Percentiles rank a stretch among this genome's conserved stretches.
Evolutionary conservation across 1,284 basidiomycete species (phyloP).

Genomic region (Ceratobasidium sp.): DNA sequence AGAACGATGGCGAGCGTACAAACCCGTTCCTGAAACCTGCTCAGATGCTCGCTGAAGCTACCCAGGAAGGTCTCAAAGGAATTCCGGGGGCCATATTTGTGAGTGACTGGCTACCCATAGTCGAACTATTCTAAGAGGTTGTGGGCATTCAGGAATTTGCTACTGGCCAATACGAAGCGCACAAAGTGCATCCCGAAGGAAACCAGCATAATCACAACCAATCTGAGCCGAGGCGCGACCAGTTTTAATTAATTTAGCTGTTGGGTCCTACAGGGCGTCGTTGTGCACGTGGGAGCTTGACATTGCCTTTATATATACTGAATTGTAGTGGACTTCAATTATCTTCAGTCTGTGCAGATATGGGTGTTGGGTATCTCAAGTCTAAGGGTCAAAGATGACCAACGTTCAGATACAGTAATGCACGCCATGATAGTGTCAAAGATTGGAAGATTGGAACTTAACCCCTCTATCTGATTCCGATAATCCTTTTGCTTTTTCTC

Average conservation of each 20-base stretch:
- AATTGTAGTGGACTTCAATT: neutral
- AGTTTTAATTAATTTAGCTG: no score
- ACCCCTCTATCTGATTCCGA: conserved; percentile 6
- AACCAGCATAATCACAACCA: neutral
- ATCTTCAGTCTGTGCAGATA: no score
- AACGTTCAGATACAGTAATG: no score
- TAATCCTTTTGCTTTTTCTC: conserved; percentile 19
- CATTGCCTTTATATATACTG: neutral
- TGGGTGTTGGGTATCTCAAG: no score
- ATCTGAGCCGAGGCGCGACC: neutral
- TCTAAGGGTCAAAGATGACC: no score
- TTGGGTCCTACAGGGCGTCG: neutral
- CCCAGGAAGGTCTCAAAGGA: conserved; percentile 22
- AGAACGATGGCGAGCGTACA: conserved; percentile 1
- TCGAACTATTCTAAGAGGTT: neutral
- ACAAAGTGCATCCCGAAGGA: conserved; percentile 10
- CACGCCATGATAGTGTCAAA: neutral
- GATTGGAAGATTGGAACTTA: neutral
- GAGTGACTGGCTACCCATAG: neutral
- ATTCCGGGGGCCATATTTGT: conserved; percentile 29
- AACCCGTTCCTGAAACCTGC: conserved; percentile 31
- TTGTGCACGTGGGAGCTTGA: neutral
- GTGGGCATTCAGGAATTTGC: conserved; percentile 34
- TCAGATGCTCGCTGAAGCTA: conserved; percentile 25
- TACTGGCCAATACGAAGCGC: conserved; percentile 27